Base-by-base conservation (phyloP, 257 asterid species). In the Solanum etuberosum region DNA sequence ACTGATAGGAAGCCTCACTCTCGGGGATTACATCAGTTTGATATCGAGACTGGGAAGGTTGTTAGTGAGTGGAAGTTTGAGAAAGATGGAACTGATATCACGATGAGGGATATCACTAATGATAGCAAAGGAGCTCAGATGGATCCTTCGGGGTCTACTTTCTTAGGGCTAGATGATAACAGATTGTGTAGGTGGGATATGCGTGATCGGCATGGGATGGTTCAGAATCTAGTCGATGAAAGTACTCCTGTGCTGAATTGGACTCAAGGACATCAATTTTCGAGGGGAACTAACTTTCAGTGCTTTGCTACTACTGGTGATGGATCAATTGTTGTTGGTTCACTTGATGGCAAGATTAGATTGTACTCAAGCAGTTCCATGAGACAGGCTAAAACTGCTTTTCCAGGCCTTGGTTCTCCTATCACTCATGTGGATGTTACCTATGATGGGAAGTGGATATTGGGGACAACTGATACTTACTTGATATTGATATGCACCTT, bases 301-400 rank as follows among this genome's bases (percentile, higher is more conserved):
- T 97, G 99, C 89, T 95, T 97, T 89, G 99, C 99, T 10, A 94
- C 98, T n/a, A 92, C 99, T 87, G 99, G 99, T 27, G 99, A 97
- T 87, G 99, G 99, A 48, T 96, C 99, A 4, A 94, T 96, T 86
- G 99, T 90, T 86, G 98, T 96, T 85, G 99, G 99, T 32, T 97
- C 99, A 7, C 93, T 97, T 48, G 99, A 97, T 93, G 99, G 99
- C 10, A 97, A 95, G 90, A 97, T 97, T 88, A 93, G 99, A 90
- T 86, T 97, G 96, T 97, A 97, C 86, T 97, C 99, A 0, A 88
- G 48, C 81, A 94, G 91, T 90, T 94, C 99, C 68, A 97, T 97
- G 99, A 93, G 99, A 93, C 92, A 87, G 95, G 99, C 99, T 2
- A 97, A 97, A 90, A 97, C 99, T 63, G 98, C 99, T 20, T 96